Conservation (phyloP, 345 rosid genomes). For the Psidium friedrichsthalianum region DNA sequence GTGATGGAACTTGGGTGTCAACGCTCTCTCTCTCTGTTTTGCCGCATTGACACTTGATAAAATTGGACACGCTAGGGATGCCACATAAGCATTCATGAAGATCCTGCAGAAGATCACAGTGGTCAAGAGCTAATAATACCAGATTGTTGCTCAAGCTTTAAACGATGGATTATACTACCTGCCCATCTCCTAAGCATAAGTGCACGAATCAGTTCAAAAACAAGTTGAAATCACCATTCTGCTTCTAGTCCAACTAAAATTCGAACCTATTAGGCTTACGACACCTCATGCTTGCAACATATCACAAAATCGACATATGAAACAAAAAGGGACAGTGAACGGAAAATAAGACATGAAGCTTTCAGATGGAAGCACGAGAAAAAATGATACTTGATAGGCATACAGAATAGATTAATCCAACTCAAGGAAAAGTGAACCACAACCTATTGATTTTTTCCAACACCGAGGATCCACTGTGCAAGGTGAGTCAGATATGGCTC, state of each 20-base stretch:
- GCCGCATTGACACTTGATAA: neutral
- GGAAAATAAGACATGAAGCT: neutral
- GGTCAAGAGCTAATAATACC: neutral
- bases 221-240: neutral
- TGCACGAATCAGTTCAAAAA: neutral
- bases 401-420: neutral
- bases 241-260: neutral
- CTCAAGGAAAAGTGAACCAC: neutral
- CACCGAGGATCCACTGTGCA: constrained; percentile 87
- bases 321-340: neutral
- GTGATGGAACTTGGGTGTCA: neutral
- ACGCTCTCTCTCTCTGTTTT: neutral
- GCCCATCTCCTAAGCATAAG: neutral
- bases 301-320: neutral
- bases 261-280: neutral
- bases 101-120: neutral
- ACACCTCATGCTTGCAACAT: neutral
- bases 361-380: neutral
- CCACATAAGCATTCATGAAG: neutral
- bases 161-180: neutral
- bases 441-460: constrained; percentile 32
- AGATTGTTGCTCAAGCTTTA: neutral
- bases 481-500: constrained; percentile 96
- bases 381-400: neutral
- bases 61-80: neutral